Evolutionary conservation across 2,329 filamentous ascomycete species (phyloP).

Genomic region (Diplocarpon rosae): DNA sequence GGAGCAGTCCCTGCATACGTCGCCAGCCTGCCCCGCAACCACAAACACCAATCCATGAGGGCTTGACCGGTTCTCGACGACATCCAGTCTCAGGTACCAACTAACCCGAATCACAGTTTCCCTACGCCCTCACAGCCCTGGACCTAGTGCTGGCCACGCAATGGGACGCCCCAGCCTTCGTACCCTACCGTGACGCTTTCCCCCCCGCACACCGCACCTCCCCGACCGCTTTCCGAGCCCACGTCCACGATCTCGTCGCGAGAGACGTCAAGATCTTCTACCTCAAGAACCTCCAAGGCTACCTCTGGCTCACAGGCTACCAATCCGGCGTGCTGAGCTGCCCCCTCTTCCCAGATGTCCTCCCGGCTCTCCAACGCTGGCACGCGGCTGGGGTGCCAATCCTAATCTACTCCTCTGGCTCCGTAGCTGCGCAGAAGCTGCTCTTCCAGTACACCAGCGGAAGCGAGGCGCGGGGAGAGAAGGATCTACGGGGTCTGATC

Average conservation of each 20-base stretch:
- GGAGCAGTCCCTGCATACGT: too few relatives aligned
- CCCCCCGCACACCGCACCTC: conserved; percentile 51
- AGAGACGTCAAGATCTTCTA: conserved; percentile 67
- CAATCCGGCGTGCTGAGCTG: conserved; percentile 56
- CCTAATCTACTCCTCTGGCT: conserved; percentile 75
- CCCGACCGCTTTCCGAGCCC: conserved; percentile 48
- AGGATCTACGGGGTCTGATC: conserved; percentile 49
- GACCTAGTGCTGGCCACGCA: conserved; percentile 50
- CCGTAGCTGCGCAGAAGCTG: conserved; percentile 69
- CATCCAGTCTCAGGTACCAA: conserved; percentile 1
- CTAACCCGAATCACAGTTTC: conserved; percentile 45
- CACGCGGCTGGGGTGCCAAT: conserved; percentile 42
- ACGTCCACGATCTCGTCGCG: conserved; percentile 59
- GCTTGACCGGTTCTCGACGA: too few relatives aligned
- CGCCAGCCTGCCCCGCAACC: too few relatives aligned
- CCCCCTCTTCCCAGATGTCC: conserved; percentile 64
- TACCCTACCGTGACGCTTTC: conserved; percentile 59
- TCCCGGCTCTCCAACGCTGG: conserved; percentile 51
- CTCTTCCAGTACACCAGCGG: conserved; percentile 53
- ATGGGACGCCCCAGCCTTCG: conserved; percentile 57
- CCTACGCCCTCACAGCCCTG: conserved; percentile 60
- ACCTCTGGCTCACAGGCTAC: conserved; percentile 69
- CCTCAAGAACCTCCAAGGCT: conserved; percentile 69
- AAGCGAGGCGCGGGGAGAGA: conserved; percentile 29
- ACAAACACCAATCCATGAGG: too few relatives aligned